Evolutionary conservation across 495 filamentous ascomycete genomes (phyloP).

Genomic region (Talaromyces thailandensis): DNA sequence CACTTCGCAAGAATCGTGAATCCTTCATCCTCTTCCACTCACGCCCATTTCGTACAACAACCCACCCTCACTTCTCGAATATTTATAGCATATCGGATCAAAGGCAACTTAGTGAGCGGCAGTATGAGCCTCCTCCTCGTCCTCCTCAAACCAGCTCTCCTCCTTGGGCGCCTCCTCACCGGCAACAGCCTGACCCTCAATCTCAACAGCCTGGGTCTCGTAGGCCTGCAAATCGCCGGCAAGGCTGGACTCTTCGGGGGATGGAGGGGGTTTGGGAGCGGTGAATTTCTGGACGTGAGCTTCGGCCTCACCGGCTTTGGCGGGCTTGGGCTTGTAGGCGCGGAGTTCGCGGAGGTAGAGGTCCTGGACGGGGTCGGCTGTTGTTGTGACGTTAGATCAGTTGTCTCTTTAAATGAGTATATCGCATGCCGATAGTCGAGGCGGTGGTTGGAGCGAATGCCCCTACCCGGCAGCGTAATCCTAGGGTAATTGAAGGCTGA

Average conservation of each 20-base stretch:
- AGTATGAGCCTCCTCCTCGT: constrained; percentile 40
- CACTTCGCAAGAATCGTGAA: background rate
- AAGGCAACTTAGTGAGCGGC: constrained; percentile 36
- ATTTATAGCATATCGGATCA: background rate
- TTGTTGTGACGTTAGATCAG: constrained; percentile 4
- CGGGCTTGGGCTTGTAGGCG: constrained; percentile 74
- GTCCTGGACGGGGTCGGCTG: constrained; percentile 93
- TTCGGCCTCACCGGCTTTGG: constrained; percentile 81
- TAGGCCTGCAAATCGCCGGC: constrained; percentile 86
- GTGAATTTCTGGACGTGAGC: constrained; percentile 86
- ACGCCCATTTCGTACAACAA: background rate
- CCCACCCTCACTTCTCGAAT: background rate
- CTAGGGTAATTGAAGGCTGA: background rate
- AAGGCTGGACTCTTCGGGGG: constrained; percentile 87
- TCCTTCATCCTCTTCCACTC: background rate
- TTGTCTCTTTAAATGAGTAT: background rate
- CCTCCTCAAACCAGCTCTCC: constrained; percentile 67
- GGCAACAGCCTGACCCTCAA: constrained; percentile 68
- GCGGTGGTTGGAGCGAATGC: background rate
- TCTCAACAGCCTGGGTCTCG: constrained; percentile 84
- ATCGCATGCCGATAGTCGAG: background rate
- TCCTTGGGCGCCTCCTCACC: constrained; percentile 51
- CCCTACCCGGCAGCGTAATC: background rate
- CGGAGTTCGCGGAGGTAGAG: constrained; percentile 93
- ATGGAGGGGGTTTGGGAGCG: constrained; percentile 66